A percentile compares a stretch with the other conserved stretches of the same genome.
Evolutionary conservation across 2,329 filamentous ascomycete genomes (phyloP).

Genomic region (Clarireedia paspali): DNA sequence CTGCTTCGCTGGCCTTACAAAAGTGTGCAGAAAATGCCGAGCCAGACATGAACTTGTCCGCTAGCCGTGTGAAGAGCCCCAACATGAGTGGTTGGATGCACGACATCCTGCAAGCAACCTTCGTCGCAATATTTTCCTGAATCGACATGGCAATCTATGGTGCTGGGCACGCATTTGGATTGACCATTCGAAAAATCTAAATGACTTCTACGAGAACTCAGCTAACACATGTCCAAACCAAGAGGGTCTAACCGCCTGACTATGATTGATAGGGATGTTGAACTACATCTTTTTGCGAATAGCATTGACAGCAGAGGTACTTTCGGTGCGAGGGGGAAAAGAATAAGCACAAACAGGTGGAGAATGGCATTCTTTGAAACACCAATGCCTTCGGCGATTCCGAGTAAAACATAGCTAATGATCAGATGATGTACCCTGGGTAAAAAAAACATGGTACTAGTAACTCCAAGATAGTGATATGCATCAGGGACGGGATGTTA

Average conservation of each 20-base stretch:
- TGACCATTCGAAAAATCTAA: not conserved
- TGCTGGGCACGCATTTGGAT: not conserved
- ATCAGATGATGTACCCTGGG: slow-evolving; percentile 3
- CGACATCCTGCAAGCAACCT: slow-evolving; percentile 1
- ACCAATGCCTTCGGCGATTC: not conserved
- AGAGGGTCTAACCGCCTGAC: too few relatives aligned
- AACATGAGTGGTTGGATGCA: not conserved
- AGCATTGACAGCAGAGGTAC: too few relatives aligned
- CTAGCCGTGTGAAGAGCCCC: not conserved
- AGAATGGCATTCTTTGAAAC: not conserved
- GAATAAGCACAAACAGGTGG: not conserved
- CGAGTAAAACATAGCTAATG: not conserved
- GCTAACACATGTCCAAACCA: too few relatives aligned
- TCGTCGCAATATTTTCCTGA: not conserved
- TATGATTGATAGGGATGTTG: too few relatives aligned
- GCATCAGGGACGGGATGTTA: not conserved
- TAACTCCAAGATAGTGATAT: slow-evolving; percentile 5
- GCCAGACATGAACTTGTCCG: not conserved
- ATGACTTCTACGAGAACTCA: too few relatives aligned
- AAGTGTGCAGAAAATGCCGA: not conserved
- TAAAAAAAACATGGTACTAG: not conserved
- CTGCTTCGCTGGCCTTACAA: not conserved
- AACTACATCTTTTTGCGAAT: too few relatives aligned
- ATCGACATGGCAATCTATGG: not conserved
- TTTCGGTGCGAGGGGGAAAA: too few relatives aligned